phyloP scores from a whole-genome alignment of 140 eudicot genomes.

The Anethum foeniculum region DNA sequence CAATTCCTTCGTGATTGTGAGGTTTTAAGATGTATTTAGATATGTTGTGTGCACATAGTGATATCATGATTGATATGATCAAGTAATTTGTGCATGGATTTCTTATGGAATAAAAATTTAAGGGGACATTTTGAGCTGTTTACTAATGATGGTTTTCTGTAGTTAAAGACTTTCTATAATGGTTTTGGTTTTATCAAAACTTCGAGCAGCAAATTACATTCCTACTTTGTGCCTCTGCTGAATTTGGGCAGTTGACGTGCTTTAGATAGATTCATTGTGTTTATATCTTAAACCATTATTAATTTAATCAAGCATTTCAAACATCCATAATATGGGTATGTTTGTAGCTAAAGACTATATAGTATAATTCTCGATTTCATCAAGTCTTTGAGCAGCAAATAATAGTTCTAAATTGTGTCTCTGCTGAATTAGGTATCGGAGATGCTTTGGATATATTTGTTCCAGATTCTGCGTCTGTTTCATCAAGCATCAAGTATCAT shows the following conservation, averaged over 20 bases:
- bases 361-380: neutral
- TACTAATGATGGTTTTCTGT: neutral
- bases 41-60: neutral
- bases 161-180: neutral
- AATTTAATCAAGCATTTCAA: neutral
- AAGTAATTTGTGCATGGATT: neutral
- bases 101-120: neutral
- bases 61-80: neutral
- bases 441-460: constrained; percentile 25
- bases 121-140: neutral
- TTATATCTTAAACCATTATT: too few relatives aligned
- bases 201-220: neutral
- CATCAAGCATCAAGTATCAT: constrained; percentile 81
- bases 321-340: neutral
- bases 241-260: too few relatives aligned
- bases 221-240: neutral
- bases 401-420: neutral
- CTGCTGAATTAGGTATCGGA: constrained; percentile 21
- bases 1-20: neutral
- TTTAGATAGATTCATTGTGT: too few relatives aligned
- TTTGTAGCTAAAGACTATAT: neutral
- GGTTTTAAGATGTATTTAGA: neutral
- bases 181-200: neutral
- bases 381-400: neutral
- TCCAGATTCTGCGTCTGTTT: constrained; percentile 59